Conservation (phyloP, 2,329 filamentous ascomycete genomes). For the Triangularia setosa region DNA sequence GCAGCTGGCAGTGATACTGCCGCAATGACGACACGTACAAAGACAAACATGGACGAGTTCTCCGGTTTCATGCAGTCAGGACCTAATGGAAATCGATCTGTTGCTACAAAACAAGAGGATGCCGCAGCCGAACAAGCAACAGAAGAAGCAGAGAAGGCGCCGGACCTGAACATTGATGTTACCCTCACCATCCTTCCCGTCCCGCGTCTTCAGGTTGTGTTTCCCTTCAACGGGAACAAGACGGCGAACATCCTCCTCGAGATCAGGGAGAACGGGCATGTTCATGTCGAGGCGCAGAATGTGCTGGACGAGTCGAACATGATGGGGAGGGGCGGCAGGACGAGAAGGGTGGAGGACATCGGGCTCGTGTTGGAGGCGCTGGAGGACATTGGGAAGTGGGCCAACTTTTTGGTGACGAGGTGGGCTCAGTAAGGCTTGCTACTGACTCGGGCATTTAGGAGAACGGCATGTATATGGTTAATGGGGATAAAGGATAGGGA, state of each 20-base stretch:
- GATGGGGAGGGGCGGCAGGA: constrained; percentile 30
- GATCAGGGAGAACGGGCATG: constrained; percentile 55
- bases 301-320: constrained; percentile 35
- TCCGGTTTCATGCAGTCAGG: constrained; percentile 18
- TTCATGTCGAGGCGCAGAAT: constrained; percentile 58
- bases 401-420: constrained; percentile 46
- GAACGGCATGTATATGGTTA: neutral
- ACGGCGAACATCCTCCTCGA: constrained; percentile 55
- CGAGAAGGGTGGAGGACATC: constrained; percentile 40
- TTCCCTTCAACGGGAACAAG: constrained; percentile 43
- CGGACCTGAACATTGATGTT: constrained; percentile 44
- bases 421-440: constrained; percentile 17
- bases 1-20: constrained; percentile 12
- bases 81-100: neutral
- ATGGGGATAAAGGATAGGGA: neutral
- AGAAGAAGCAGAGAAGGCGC: neutral
- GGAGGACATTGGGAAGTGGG: constrained; percentile 52
- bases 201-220: constrained; percentile 49
- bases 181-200: constrained; percentile 49
- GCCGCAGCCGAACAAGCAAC: neutral
- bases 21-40: constrained; percentile 20
- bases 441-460: too few relatives aligned
- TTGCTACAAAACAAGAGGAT: neutral
- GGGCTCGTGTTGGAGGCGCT: constrained; percentile 45
- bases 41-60: constrained; percentile 28